Evolutionary conservation across 306 rosid species (phyloP).

Genomic region (Trifolium fragiferum): DNA sequence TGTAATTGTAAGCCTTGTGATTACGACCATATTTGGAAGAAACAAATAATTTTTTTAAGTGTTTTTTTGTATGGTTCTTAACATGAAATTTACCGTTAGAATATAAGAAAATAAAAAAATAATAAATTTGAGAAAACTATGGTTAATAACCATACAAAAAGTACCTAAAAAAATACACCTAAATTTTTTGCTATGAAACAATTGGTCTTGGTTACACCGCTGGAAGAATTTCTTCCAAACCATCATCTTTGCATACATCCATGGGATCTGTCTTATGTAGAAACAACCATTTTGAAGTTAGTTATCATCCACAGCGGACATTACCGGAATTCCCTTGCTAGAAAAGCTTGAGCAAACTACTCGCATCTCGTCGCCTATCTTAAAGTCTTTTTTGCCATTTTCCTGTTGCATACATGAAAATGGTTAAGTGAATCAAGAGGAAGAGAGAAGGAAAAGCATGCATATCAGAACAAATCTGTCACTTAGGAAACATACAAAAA

Average conservation of each 20-base stretch:
- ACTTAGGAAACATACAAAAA: background rate
- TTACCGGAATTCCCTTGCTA: slow-evolving; percentile 74
- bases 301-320: slow-evolving; percentile 60
- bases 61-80: too few species aligned
- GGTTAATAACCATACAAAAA: too few species aligned
- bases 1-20: too few species aligned
- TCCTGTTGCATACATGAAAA: slow-evolving; percentile 56
- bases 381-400: slow-evolving; percentile 47
- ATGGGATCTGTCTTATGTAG: background rate
- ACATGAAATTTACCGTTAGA: too few species aligned
- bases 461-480: background rate
- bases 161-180: too few species aligned
- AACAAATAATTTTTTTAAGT: too few species aligned
- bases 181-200: too few species aligned
- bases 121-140: too few species aligned
- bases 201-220: background rate
- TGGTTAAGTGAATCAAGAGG: slow-evolving; percentile 17
- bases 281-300: slow-evolving; percentile 39
- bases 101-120: too few species aligned
- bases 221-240: slow-evolving; percentile 28
- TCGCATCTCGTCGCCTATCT: slow-evolving; percentile 65
- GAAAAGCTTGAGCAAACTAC: slow-evolving; percentile 79
- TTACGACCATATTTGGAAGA: too few species aligned
- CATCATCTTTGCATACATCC: slow-evolving; percentile 23
- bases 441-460: slow-evolving; percentile 23